Conservation (phyloP, 2,329 filamentous ascomycete species). For the Penicillium sp. region DNA sequence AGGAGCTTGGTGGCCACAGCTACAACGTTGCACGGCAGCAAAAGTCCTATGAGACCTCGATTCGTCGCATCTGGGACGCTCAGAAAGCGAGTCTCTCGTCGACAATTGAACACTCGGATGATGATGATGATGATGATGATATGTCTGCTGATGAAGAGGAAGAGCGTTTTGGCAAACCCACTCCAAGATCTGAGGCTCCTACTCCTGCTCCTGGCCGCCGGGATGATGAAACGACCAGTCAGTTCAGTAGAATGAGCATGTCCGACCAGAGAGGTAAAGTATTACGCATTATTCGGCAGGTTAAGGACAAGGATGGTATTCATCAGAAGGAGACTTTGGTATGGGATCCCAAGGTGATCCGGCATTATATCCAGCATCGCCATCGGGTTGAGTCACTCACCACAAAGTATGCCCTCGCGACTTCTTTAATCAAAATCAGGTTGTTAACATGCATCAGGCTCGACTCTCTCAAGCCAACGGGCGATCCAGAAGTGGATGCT, state of each 20-base stretch:
- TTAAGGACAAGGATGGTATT: conserved; percentile 68
- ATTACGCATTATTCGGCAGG: conserved; percentile 74
- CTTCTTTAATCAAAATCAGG: neutral
- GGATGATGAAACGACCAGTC: conserved; percentile 78
- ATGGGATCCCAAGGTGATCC: conserved; percentile 83
- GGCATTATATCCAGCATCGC: conserved; percentile 82
- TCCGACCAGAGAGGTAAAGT: conserved; percentile 71
- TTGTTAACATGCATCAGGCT: conserved; percentile 49
- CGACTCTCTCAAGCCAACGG: conserved; percentile 66
- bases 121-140: conserved; percentile 60
- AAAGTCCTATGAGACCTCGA: conserved; percentile 87
- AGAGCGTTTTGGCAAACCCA: conserved; percentile 57
- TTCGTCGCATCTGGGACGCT: conserved; percentile 88
- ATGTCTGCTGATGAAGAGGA: conserved; percentile 58
- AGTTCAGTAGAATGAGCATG: conserved; percentile 74
- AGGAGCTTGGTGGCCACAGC: conserved; percentile 80
- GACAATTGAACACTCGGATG: conserved; percentile 73
- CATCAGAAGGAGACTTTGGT: conserved; percentile 65
- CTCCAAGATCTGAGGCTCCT: conserved; percentile 69
- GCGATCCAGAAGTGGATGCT: conserved; percentile 69
- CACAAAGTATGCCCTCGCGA: conserved; percentile 65
- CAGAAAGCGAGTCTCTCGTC: conserved; percentile 81
- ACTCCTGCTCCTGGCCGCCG: conserved; percentile 61
- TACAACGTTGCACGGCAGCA: conserved; percentile 98
- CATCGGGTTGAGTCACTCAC: conserved; percentile 72